phyloP scores from a whole-genome alignment of 345 rosid species.

The Populus alba region DNA sequence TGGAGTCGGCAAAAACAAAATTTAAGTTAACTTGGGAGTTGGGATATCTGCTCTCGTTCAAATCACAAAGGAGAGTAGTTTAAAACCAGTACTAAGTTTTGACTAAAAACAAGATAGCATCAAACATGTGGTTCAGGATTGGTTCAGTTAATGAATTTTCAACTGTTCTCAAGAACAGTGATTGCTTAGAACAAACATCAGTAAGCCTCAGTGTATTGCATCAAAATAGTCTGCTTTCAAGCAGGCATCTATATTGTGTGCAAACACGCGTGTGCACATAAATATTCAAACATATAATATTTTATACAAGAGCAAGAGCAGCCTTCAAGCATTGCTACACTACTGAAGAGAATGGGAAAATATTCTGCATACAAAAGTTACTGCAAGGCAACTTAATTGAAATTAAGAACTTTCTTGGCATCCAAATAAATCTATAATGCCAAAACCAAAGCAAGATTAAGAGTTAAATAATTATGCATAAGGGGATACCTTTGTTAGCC shows the following conservation, averaged over 20 bases:
- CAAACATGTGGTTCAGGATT: no score
- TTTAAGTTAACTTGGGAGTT: background rate
- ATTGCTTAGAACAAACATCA: no score
- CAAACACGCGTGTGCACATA: background rate
- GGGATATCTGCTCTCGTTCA: no score
- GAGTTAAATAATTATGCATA: background rate
- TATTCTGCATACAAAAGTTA: background rate
- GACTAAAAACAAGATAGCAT: no score
- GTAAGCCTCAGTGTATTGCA: no score
- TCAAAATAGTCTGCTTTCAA: background rate
- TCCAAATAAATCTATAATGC: background rate
- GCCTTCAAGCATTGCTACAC: background rate
- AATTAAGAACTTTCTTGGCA: background rate
- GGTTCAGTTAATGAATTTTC: no score
- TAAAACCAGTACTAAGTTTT: no score
- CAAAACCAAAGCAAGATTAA: background rate
- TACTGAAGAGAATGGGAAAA: background rate
- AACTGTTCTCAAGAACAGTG: no score
- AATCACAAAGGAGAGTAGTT: no score
- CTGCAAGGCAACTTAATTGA: background rate
- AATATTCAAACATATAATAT: no score
- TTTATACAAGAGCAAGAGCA: background rate
- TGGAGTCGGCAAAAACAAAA: background rate
- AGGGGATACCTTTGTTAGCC: slow-evolving; percentile 66
- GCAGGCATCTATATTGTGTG: background rate